Conservation (phyloP, 164 flowering plant species). For the Chimonanthus praecox region DNA sequence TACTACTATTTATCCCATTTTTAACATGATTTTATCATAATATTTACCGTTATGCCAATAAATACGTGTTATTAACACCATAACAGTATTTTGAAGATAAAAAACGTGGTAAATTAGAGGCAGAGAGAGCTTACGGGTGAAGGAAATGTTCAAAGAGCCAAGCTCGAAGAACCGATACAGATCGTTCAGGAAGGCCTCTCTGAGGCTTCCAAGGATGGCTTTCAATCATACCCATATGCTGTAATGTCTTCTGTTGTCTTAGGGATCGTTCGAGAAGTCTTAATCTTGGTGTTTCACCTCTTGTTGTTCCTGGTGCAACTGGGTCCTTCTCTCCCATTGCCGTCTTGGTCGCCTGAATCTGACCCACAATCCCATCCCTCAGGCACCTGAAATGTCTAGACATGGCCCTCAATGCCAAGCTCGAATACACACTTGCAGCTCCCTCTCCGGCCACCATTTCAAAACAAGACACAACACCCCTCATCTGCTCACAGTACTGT, state of each 20-base stretch:
- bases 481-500: slow-evolving; percentile 85
- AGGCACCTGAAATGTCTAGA: slow-evolving; percentile 82
- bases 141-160: slow-evolving; percentile 98
- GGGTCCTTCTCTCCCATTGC: slow-evolving; percentile 77
- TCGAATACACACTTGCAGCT: slow-evolving; percentile 61
- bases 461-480: slow-evolving; percentile 55
- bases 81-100: too few relatives aligned
- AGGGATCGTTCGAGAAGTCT: slow-evolving; percentile 67
- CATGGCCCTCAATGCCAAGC: slow-evolving; percentile 77
- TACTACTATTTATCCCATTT: too few relatives aligned
- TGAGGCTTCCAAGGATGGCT: slow-evolving; percentile 93
- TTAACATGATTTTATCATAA: too few relatives aligned
- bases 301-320: slow-evolving; percentile 50
- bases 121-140: slow-evolving; percentile 70
- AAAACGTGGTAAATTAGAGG: not conserved
- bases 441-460: slow-evolving; percentile 79
- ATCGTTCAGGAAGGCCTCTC: slow-evolving; percentile 87
- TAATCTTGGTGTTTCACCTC: slow-evolving; percentile 78
- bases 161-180: slow-evolving; percentile 91
- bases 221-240: slow-evolving; percentile 77
- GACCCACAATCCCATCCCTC: slow-evolving; percentile 69
- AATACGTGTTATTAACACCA: too few relatives aligned
- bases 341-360: slow-evolving; percentile 57
- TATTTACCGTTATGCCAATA: too few relatives aligned
- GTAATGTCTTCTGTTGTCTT: slow-evolving; percentile 68